Evolutionary conservation across 371 early-diverging fungal genomes (phyloP).

Genomic region (Conidiobolus incongruus): DNA sequence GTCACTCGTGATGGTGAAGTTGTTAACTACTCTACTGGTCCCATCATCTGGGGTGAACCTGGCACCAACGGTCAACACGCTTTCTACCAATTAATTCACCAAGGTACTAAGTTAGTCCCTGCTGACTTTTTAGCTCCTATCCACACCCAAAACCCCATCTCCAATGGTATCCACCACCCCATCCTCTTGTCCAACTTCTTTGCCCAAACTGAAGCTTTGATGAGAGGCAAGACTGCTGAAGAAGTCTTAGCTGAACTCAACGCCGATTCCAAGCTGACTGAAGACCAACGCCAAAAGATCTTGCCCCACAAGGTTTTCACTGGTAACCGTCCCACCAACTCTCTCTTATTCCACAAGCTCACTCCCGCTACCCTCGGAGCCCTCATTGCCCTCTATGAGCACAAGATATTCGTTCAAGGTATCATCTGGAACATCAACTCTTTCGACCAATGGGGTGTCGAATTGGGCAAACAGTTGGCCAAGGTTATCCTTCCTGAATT

Average conservation of each 20-base stretch:
- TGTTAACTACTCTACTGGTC: conserved; percentile 74
- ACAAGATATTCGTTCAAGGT: conserved; percentile 99
- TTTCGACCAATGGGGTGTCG: conserved; percentile 97
- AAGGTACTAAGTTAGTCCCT: conserved; percentile 92
- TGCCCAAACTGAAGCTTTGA: conserved; percentile 94
- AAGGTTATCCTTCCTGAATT: conserved; percentile 86
- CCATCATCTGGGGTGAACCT: conserved; percentile 98
- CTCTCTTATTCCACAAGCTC: conserved; percentile 74
- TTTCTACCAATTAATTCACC: conserved; percentile 98
- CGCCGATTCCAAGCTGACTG: conserved; percentile 17
- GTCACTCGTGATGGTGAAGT: conserved; percentile 53
- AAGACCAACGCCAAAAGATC: conserved; percentile 29
- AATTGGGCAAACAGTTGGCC: conserved; percentile 97
- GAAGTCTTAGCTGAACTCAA: conserved; percentile 55
- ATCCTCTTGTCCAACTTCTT: conserved; percentile 96
- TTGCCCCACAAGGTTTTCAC: conserved; percentile 82
- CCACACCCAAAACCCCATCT: conserved; percentile 68
- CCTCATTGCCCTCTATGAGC: conserved; percentile 95
- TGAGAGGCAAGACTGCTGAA: conserved; percentile 70
- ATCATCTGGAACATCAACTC: conserved; percentile 95
- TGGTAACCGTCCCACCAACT: conserved; percentile 96
- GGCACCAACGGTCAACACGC: conserved; percentile 99
- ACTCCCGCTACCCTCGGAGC: conserved; percentile 88
- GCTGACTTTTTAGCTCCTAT: conserved; percentile 92
- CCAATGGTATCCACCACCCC: conserved; percentile 59